Percentiles rank a stretch among this genome's conserved stretches.
phyloP scores from a whole-genome alignment of 2,329 filamentous ascomycete species.

The Calycina marina region DNA sequence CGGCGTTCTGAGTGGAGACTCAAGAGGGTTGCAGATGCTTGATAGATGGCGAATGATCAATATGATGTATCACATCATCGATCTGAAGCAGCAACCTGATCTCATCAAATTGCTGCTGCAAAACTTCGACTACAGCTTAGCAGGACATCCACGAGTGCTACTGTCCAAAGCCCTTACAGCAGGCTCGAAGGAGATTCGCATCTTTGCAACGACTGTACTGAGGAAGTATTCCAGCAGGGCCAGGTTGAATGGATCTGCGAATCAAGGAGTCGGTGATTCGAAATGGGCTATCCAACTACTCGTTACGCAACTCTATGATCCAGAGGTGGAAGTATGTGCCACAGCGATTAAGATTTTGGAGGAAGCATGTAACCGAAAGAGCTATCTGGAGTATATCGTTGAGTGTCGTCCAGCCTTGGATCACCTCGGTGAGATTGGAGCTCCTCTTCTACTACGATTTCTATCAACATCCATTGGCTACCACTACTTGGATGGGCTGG shows the following conservation, averaged over 20 bases:
- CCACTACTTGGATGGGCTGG: constrained; percentile 88
- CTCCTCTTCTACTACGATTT: constrained; percentile 81
- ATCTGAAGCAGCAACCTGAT: constrained; percentile 80
- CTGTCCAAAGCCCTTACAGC: constrained; percentile 88
- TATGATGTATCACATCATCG: constrained; percentile 98
- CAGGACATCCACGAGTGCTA: constrained; percentile 81
- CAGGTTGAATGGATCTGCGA: constrained; percentile 24
- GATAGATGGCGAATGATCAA: constrained; percentile 98
- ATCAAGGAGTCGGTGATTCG: constrained; percentile 44
- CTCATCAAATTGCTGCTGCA: constrained; percentile 77
- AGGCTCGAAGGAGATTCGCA: constrained; percentile 80
- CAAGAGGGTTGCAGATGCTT: constrained; percentile 73
- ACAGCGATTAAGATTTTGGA: constrained; percentile 94
- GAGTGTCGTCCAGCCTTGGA: constrained; percentile 90
- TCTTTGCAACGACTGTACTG: constrained; percentile 74
- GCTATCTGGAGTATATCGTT: constrained; percentile 87
- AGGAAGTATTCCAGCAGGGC: constrained; percentile 67
- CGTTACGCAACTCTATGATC: constrained; percentile 97
- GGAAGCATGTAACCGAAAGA: constrained; percentile 87
- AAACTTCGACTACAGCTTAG: constrained; percentile 82
- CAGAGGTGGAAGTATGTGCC: constrained; percentile 91
- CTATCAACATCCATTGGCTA: constrained; percentile 93
- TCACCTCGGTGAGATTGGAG: constrained; percentile 91
- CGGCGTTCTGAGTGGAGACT: constrained; percentile 70
- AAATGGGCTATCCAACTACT: constrained; percentile 94